Base-by-base conservation (phyloP, 768 basidiomycete genomes). In the Rhizopogon salebrosus region DNA sequence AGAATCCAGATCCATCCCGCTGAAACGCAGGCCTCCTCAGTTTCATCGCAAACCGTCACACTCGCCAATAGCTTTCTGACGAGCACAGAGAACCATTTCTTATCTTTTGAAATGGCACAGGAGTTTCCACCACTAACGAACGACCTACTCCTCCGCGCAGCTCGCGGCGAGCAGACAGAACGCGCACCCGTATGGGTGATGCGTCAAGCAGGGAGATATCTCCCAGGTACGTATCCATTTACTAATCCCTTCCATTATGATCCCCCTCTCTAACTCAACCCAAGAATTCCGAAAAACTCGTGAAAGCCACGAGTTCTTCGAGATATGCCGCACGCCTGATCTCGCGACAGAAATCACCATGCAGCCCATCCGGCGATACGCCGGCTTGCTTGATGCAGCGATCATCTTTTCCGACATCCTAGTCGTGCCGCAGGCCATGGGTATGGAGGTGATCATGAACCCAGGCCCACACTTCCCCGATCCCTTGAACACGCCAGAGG, bases 341-440 rank as follows among this genome's bases (percentile, higher is more conserved):
- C 81, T 98, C 50, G 95, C 95, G 20, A 86, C 80, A 37, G 83
- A 92, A 64, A 76, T 99, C 62, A 98, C 97, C 13, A 70, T 98
- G 18, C 97, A 98, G 68, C 97, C 97, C 48, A 92, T 98, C 62
- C 82, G 86, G 46, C 84, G 93, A 41, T 98, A 89, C 71, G 67
- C 82, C 2, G 91, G 86, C 41, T 79, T 95, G 34, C 70, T 99
- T 62, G 97, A 98, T 70, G 95, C 95, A 9, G 82, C 93, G 51
- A 98, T 98, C 73, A 98, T 98, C 70, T 99, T 99, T 76, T 90
- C 85, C 61, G 97, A 98, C 67, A 99, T 98, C 72, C 87, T 99
- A 57, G 95, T 99, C 67, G 77, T 99, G 52, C 97, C 97, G 0
- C 95, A 98, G 66, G 97, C 97, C 20, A 84, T 99, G 85, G 97